Base-by-base conservation (phyloP, 441 rosid genomes). In the Gossypium schwendimanii region DNA sequence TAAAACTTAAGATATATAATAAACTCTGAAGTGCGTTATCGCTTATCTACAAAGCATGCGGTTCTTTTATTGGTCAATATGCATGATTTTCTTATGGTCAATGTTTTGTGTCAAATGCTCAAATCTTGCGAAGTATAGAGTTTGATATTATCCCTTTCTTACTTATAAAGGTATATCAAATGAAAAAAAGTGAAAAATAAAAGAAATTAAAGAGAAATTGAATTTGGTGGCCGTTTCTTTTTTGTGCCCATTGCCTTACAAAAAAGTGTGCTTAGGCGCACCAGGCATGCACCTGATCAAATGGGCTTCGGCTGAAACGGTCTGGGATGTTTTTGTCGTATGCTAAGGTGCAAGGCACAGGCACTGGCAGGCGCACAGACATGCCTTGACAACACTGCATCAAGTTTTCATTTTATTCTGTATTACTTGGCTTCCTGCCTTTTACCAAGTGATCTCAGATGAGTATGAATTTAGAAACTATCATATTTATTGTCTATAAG, bases 401-500 rank as follows among this genome's bases (percentile, higher is more conserved):
- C 18, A 60, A 12, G 17, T 67, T 33, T 23, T 20, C 41, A 17
- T 45, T 59, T 53, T 26, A 21, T 20, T 62, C 1, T 58, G 33
- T 44, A 18, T n/a, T 76, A 20, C 44, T 33, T 60, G n/a, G 23
- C 62, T 62, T 60, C 24, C 53, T 62, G n/a, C 64, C 71, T 73
- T 77, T 9, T 64, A 45, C 41, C 21, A 49, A 9, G n/a, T 69
- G 66, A 69, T 65, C 65, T 72, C 63, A 62, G 45, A 45, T 39
- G 60, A 49, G 69, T 58, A n/a, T 15, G 23, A 49, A 24, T 67
- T 67, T 12, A 24, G 71, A n/a, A 20, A 21, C 44, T 63, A 20
- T 26, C 10, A 24, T 21, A 23, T 39, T 33, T 60, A 31, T 49
- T 52, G 49, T 15, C 57, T 44, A 31, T 45, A 6, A 14, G 45